Evolutionary conservation across 441 rosid species (phyloP).

Genomic region (Eutrema salsugineum): DNA sequence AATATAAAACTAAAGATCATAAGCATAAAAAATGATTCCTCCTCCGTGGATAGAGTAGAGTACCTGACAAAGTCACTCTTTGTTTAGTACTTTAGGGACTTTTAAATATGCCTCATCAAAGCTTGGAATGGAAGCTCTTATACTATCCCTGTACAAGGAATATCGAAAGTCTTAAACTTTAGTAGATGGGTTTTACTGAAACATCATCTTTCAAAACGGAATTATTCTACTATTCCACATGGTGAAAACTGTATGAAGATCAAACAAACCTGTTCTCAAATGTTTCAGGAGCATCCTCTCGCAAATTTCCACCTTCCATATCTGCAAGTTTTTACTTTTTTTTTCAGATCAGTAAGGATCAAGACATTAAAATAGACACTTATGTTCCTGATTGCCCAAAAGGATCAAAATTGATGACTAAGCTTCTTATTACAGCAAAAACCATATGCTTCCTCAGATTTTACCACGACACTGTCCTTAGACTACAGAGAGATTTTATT

Average conservation of each 20-base stretch:
- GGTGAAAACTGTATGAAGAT: background rate
- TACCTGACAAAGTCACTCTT: constrained; percentile 43
- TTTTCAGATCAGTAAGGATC: background rate
- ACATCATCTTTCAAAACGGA: background rate
- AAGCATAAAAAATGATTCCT: background rate
- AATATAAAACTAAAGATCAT: background rate
- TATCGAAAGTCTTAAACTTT: background rate
- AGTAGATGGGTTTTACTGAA: background rate
- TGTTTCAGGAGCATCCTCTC: constrained; percentile 64
- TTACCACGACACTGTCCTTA: background rate
- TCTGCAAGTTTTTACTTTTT: constrained; percentile 35
- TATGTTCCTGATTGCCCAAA: background rate
- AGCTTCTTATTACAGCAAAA: background rate
- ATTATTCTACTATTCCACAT: background rate
- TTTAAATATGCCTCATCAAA: constrained; percentile 52
- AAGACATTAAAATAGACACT: background rate
- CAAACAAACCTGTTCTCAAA: constrained; percentile 65
- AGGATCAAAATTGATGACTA: background rate
- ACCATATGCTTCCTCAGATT: background rate
- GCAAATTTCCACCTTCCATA: constrained; percentile 48
- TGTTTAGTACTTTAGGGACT: constrained; percentile 64
- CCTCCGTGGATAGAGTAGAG: background rate
- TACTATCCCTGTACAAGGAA: constrained; percentile 44
- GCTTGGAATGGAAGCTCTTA: constrained; percentile 63
- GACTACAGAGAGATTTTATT: background rate